Evolutionary conservation across 2,329 filamentous ascomycete species (phyloP), one percentile per base, ranked within the genome.

Genomic region (Colletotrichum neosansevieriae): DNA sequence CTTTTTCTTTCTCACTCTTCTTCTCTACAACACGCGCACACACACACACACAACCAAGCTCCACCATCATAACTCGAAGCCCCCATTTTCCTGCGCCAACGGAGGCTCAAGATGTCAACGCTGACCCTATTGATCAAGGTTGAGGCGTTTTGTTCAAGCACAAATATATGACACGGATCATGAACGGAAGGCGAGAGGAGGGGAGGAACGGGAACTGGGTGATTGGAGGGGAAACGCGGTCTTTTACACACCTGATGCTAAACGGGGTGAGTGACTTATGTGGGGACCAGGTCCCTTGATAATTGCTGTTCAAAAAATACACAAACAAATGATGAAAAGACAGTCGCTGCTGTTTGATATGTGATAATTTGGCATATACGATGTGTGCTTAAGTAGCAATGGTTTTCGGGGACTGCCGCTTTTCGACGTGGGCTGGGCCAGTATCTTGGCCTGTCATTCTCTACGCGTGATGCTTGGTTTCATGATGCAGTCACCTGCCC

Each of bases 301-400:
- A 58, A 69, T 67, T 66, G 67, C 67, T 58, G 58, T 63, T 69
- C 67, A 69, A 51, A 68, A 63, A 69, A 69, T 51, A 57, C 54
- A 69, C 57, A 69, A 69, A 69, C 67, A 69, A 69, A 69, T 51
- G 36, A 68, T 58, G 50, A 69, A 69, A 69, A 58, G 32, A 47
- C 58, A 11, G 36, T 53, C 9, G 34, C 19, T 57, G 36, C 53
- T 57, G 53, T 44, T 21, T 32, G 38, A 57, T 6, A 19, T 4
- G 4, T 19, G 42, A 9, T 45, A 29, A 29, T 2, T 29, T 29
- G 6, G 6, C 29, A 29, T 29, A 29, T 29, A 6, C 9, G 29
- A 29, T 29, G 6, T 29, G 29, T 29, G 29, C 7, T 7, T 29
- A 9, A 9, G 29, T 29, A 6, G 29, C 29, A 29, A 29, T 29